phyloP scores from a whole-genome alignment of 139 green algal species.

The Picocystis salinarum region DNA sequence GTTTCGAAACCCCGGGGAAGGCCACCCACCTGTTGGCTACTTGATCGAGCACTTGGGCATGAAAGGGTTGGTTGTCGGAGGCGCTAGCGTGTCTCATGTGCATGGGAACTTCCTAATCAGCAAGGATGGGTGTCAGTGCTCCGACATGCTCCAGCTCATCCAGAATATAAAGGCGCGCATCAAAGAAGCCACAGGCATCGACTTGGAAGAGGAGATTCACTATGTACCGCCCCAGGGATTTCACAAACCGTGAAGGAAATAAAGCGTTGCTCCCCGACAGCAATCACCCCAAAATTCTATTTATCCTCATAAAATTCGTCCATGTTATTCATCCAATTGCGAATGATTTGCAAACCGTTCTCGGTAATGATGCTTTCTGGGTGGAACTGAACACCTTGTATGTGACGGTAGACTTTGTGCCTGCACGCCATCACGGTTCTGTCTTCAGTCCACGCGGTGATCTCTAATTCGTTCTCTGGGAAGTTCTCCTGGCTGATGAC shows the following conservation, averaged over 20 bases:
- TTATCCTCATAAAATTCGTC: no score
- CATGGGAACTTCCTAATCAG: slow-evolving; percentile 31
- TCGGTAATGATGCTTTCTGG: slow-evolving; percentile 88
- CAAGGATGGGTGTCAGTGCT: neutral
- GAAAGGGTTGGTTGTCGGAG: slow-evolving; percentile 18
- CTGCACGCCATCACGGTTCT: slow-evolving; percentile 89
- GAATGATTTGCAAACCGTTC: slow-evolving; percentile 63
- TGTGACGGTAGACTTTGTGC: slow-evolving; percentile 54
- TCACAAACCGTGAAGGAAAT: no score
- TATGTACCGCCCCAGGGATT: no score
- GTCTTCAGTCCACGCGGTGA: slow-evolving; percentile 93
- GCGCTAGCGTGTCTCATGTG: slow-evolving; percentile 16
- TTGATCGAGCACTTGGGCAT: slow-evolving; percentile 21
- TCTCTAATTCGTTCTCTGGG: slow-evolving; percentile 69
- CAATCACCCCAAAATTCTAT: no score
- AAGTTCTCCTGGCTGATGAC: slow-evolving; percentile 78
- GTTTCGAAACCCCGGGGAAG: slow-evolving; percentile 17
- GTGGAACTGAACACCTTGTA: slow-evolving; percentile 93
- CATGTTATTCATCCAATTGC: slow-evolving; percentile 50
- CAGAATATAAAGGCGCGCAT: slow-evolving; percentile 14
- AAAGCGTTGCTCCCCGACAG: no score
- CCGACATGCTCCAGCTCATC: slow-evolving; percentile 20
- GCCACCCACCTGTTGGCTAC: slow-evolving; percentile 9
- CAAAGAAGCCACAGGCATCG: no score
- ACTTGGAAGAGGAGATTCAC: no score